Evolutionary conservation across 768 basidiomycete species (phyloP), one percentile per base, ranked within the genome.

Genomic region (Leucocoprinus leucothites): DNA sequence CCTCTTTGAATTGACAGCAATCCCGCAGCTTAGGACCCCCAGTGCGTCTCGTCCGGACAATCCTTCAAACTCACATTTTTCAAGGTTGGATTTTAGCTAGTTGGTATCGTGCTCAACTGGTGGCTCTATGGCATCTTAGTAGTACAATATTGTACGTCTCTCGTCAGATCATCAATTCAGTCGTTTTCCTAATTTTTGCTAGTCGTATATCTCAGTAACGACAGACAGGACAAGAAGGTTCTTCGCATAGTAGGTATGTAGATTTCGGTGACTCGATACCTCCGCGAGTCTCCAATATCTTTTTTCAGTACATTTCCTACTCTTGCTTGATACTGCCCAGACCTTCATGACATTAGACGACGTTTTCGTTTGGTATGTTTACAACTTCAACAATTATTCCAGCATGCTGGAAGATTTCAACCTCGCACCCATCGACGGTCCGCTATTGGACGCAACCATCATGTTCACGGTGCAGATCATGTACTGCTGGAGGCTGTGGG

Each of bases 111-210:
- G 14, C 43, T 54, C 8, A 54, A 54, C 22, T 54, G 53, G 53
- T 54, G 53, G 53, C 53, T 54, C 16, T 54, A 24, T 40, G 53
- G 53, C 18, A 54, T 54, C 25, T 35, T 54, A 6, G 16, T 54
- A 21, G 46, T 54, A 44, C 53, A 54, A 47, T 54, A 54, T 26
- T 31, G 53, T 54, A 28, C n/a, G 53, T 47, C 21, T 14, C 14
- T 18, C n/a, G 1, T 4, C 26, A 36, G 19, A 9, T 25, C 19
- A 28, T 31, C 22, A 19, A 5, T 34, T 25, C 8, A 16, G 7
- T 18, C 21, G 36, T 16, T 21, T 35, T 7, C 11, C 3, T 5
- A 22, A 16, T 25, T 31, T 31, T 11, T 11, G 11, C 5, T 18
- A 54, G 36, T 47, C 21, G 13, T 54, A 34, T 54, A 47, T 26